These are phyloP conservation scores for Silene conica DNA, from an alignment of 148 eudicot species.

Conservation along the genomic window DNA sequence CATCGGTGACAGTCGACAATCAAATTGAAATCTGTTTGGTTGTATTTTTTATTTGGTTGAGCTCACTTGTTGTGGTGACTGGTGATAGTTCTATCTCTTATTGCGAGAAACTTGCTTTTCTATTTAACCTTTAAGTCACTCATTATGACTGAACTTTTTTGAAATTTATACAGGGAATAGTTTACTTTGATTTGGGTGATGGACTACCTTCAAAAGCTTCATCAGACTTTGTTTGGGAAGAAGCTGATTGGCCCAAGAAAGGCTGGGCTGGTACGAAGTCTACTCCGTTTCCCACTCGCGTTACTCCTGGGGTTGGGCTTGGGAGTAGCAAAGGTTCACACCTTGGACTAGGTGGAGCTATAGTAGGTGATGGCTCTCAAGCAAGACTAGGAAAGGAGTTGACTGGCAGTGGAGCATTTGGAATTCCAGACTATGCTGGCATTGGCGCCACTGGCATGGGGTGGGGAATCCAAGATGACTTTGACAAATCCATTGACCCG, in stretches of 20 bases:
- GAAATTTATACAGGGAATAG: conserved; percentile 57
- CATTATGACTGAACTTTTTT: background rate
- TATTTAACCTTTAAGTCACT: background rate
- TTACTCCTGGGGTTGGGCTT: conserved; percentile 74
- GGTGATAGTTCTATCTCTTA: background rate
- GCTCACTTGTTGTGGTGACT: background rate
- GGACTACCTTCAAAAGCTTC: conserved; percentile 35
- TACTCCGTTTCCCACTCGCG: conserved; percentile 75
- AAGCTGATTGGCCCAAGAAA: conserved; percentile 90
- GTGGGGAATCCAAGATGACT: conserved; percentile 83
- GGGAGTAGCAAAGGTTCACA: conserved; percentile 59
- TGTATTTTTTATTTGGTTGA: background rate
- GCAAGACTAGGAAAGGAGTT: conserved; percentile 48
- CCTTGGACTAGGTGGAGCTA: conserved; percentile 86
- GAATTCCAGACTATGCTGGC: conserved; percentile 73
- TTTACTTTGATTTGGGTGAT: conserved; percentile 74
- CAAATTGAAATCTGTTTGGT: background rate
- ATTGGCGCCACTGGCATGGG: conserved; percentile 68
- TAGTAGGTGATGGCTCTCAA: conserved; percentile 50
- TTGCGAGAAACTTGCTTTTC: background rate
- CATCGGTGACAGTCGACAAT: no score
- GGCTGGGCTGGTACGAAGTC: conserved; percentile 89
- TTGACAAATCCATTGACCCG: conserved; percentile 73
- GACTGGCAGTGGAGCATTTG: conserved; percentile 63
- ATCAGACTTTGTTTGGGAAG: conserved; percentile 68